Conservation (phyloP, 805 yeast genomes). For the Scheffersomyces coipomensis region DNA sequence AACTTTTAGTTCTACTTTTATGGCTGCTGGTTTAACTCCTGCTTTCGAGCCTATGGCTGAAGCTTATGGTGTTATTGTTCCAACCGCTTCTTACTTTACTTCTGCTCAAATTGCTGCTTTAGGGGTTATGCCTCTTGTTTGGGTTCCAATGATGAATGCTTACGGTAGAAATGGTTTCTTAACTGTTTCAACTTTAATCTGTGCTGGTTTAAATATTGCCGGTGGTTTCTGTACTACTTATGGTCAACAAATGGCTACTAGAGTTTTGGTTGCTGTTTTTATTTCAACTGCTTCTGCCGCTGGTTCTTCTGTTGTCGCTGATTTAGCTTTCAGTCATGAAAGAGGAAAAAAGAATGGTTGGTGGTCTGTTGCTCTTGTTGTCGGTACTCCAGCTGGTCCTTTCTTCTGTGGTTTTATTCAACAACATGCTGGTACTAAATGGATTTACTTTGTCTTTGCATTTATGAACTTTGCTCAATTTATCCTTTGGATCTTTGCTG, state of each 20-base stretch:
- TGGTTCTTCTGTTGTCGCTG: constrained; percentile 12
- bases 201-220: constrained; percentile 10
- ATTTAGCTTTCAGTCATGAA: constrained; percentile 11
- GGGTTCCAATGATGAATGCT: constrained; percentile 14
- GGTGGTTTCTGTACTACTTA: constrained; percentile 11
- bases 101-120: constrained; percentile 12
- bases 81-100: constrained; percentile 11
- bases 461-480: constrained; percentile 12
- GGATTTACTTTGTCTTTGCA: constrained; percentile 11
- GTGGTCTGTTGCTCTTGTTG: constrained; percentile 13
- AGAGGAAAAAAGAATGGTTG: constrained; percentile 14
- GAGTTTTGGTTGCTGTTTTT: constrained; percentile 10
- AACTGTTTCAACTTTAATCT: constrained; percentile 9
- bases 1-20: constrained; percentile 13
- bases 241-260: constrained; percentile 11
- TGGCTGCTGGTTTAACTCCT: constrained; percentile 17
- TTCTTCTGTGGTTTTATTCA: constrained; percentile 13
- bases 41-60: constrained; percentile 10
- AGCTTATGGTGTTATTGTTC: constrained; percentile 6
- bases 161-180: constrained; percentile 12
- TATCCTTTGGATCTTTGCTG: constrained; percentile 7
- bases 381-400: constrained; percentile 16
- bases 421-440: constrained; percentile 8
- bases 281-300: constrained; percentile 12
- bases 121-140: constrained; percentile 13